Conservation (phyloP, 257 asterid genomes). For the Forsythia viridissima region DNA sequence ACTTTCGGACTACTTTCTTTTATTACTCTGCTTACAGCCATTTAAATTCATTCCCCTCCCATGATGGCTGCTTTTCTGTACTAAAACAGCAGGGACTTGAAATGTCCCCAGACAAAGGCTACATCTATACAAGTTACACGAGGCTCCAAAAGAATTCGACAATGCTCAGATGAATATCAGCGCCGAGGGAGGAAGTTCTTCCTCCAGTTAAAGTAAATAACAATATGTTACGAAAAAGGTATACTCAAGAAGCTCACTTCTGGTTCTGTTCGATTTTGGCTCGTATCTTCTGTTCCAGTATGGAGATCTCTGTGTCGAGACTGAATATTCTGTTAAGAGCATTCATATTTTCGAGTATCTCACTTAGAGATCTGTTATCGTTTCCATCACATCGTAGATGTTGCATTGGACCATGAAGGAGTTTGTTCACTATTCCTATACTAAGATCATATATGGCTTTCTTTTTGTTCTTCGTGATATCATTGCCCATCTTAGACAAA, state of each 20-base stretch:
- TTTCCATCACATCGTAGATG: conserved; percentile 72
- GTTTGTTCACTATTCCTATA: conserved; percentile 68
- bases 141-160: conserved; percentile 22
- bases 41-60: background rate
- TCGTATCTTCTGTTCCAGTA: conserved; percentile 70
- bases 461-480: conserved; percentile 56
- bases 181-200: conserved; percentile 21
- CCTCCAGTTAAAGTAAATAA: conserved; percentile 26
- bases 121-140: conserved; percentile 31
- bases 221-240: background rate
- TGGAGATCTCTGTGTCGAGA: conserved; percentile 64
- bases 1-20: background rate
- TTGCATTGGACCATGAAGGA: conserved; percentile 92
- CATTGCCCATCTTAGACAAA: conserved; percentile 68
- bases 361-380: conserved; percentile 51
- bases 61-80: background rate
- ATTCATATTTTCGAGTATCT: conserved; percentile 72
- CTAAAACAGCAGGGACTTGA: background rate
- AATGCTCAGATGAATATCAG: background rate
- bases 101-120: background rate
- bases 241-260: conserved; percentile 39
- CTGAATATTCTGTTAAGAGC: conserved; percentile 78
- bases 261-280: conserved; percentile 59
- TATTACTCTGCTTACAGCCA: background rate
- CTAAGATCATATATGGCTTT: conserved; percentile 78